Evolutionary conservation across 1,139 yeast genomes (phyloP).

Genomic region (Wickerhamiella pararugosa): DNA sequence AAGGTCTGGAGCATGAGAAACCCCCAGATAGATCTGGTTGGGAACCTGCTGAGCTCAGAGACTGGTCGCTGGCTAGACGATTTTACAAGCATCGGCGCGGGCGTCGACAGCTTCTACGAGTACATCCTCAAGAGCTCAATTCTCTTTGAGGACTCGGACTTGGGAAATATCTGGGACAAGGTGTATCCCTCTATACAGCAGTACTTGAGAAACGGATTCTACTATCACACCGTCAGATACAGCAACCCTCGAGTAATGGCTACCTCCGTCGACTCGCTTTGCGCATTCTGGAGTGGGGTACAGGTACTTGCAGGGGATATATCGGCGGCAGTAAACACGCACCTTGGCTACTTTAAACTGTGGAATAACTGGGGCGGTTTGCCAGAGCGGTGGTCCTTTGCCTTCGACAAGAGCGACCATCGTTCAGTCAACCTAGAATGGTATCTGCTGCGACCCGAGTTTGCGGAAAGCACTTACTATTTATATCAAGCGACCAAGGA

Average conservation of each 20-base stretch:
- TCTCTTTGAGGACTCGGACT: slow-evolving; percentile 49
- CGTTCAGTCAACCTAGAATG: slow-evolving; percentile 41
- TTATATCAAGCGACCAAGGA: slow-evolving; percentile 74
- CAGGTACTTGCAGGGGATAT: slow-evolving; percentile 69
- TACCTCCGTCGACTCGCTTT: slow-evolving; percentile 70
- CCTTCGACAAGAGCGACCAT: slow-evolving; percentile 10
- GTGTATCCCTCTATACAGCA: slow-evolving; percentile 39
- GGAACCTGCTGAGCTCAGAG: slow-evolving; percentile 61
- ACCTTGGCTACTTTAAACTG: slow-evolving; percentile 52
- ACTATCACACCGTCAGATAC: slow-evolving; percentile 45
- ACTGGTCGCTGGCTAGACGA: slow-evolving; percentile 43
- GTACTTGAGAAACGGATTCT: slow-evolving; percentile 37
- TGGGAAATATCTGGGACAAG: slow-evolving; percentile 47
- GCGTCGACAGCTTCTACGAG: slow-evolving; percentile 86
- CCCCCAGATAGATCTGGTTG: slow-evolving; percentile 35
- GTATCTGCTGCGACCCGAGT: slow-evolving; percentile 89
- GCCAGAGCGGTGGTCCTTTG: slow-evolving; percentile 70
- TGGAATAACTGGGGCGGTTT: slow-evolving; percentile 72
- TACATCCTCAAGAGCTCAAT: slow-evolving; percentile 69
- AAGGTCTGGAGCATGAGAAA: slow-evolving; percentile 59
- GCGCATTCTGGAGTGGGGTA: slow-evolving; percentile 82
- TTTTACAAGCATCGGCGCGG: slow-evolving; percentile 76
- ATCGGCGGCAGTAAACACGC: slow-evolving; percentile 46
- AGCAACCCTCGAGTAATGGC: slow-evolving; percentile 38
- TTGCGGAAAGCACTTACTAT: slow-evolving; percentile 75